Evolutionary conservation across 140 eudicot species (phyloP).

Genomic region (Cichorium intybus): DNA sequence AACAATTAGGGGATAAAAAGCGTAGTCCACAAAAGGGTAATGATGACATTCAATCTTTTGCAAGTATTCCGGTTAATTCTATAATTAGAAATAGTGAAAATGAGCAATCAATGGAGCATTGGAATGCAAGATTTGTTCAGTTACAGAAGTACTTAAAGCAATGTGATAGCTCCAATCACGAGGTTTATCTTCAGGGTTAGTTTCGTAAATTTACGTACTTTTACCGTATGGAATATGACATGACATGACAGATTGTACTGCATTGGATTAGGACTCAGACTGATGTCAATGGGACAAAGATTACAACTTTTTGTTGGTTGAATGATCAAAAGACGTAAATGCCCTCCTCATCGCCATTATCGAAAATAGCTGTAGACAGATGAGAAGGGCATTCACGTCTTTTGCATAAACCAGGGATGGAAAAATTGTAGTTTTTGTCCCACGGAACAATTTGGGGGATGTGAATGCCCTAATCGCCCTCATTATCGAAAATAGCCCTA

Average conservation of each 20-base stretch:
- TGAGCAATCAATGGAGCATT: conserved; percentile 29
- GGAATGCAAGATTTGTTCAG: conserved; percentile 36
- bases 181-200: conserved; percentile 44
- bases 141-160: conserved; percentile 37
- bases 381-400: no score
- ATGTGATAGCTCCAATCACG: conserved; percentile 37
- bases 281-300: no score
- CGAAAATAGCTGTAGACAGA: no score
- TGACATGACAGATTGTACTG: no score
- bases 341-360: not conserved
- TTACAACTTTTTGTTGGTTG: no score
- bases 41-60: conserved; percentile 4
- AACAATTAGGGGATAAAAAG: conserved; percentile 13
- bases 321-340: not conserved
- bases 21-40: conserved; percentile 14
- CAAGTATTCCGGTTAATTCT: conserved; percentile 9
- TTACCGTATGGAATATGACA: no score
- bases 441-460: no score
- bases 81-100: conserved; percentile 14
- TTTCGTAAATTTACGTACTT: not conserved
- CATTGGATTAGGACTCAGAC: no score
- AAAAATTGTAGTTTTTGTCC: no score
- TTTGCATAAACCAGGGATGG: no score
- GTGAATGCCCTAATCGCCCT: no score
- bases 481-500: no score